Base-by-base conservation (phyloP, 768 basidiomycete species). In the Rubroboletus satanas region DNA sequence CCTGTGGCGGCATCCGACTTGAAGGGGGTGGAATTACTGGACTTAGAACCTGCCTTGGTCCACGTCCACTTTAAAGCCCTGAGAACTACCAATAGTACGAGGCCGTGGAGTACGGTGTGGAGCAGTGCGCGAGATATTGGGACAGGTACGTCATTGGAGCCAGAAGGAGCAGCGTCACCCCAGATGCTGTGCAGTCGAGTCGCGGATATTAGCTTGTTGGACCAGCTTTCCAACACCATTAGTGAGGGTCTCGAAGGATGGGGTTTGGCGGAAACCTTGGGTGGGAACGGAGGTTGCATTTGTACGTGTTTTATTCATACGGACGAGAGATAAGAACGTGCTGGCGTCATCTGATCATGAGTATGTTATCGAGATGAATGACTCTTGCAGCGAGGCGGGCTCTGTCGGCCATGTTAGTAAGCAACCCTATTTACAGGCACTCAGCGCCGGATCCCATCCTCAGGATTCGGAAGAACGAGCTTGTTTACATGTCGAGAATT, bases 71-170 rank as follows among this genome's bases (percentile, higher is more conserved):
- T 66, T 45, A 66, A 51, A 41, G 45, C 29, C 38, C 28, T 21
- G 33, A 58, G 55, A 29, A 36, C 35, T 15, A 37, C 52, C 32
- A 60, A 49, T 45, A 56, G 18, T 43, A 48, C 33, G 32, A 62
- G 36, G 44, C 48, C 47, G 43, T 58, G 61, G 51, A 63, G 59
- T 51, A 53, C n/a, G 52, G 47, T 18, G 59, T 52, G 56, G 57
- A 67, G 63, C 52, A 57, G 32, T 26, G 46, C n/a, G 23, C 50
- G 52, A 52, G 45, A 50, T 32, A 45, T 35, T 28, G 53, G 17
- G 23, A 36, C n/a, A n/a, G 53, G 31, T 61, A 55, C 60, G 62
- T 68, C 66, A 64, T 62, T 59, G 57, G 66, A 60, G 61, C 50
- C 23, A 33, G 50, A 32, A 35, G 33, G 33, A 56, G 33, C 43